phyloP scores from a whole-genome alignment of 352 stramenopile genomes.

The Peronospora belbahrii region DNA sequence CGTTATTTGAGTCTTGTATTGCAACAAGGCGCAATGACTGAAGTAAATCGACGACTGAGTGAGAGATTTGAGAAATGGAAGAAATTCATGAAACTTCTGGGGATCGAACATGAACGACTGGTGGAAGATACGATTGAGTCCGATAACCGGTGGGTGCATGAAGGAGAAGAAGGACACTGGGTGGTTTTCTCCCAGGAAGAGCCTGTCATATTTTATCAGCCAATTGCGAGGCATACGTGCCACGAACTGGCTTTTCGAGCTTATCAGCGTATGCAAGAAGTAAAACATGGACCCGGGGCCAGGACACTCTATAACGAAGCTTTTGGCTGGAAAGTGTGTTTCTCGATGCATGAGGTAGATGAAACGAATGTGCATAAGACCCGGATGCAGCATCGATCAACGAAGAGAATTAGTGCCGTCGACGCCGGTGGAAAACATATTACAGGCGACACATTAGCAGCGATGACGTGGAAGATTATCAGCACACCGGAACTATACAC shows the following conservation, averaged over 20 bases:
- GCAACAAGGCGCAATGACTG: slow-evolving; percentile 19
- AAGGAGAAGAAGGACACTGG: slow-evolving; percentile 14
- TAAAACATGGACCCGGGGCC: slow-evolving; percentile 13
- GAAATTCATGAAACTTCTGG: slow-evolving; percentile 19
- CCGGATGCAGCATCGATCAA: slow-evolving; percentile 32
- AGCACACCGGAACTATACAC: slow-evolving; percentile 30
- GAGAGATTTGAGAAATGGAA: slow-evolving; percentile 19
- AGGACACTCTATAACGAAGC: slow-evolving; percentile 23
- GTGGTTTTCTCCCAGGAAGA: slow-evolving; percentile 22
- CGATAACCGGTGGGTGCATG: slow-evolving; percentile 11
- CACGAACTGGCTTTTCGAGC: slow-evolving; percentile 17
- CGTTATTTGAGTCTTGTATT: slow-evolving; percentile 27
- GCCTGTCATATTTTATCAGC: slow-evolving; percentile 22
- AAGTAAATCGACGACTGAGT: slow-evolving; percentile 22
- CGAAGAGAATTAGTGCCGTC: slow-evolving; percentile 25
- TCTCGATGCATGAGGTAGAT: slow-evolving; percentile 18
- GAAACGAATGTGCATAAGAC: slow-evolving; percentile 1
- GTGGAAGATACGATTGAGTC: slow-evolving; percentile 1
- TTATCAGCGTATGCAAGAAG: slow-evolving; percentile 22
- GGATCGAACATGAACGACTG: slow-evolving; percentile 16
- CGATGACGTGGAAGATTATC: slow-evolving; percentile 33
- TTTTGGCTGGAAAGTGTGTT: slow-evolving; percentile 29
- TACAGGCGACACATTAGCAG: slow-evolving; percentile 26
- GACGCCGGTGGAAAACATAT: slow-evolving; percentile 17
- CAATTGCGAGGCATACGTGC: slow-evolving; percentile 13